Base-by-base conservation (phyloP, 2,329 filamentous ascomycete species). In the Aspergillus sojae region DNA sequence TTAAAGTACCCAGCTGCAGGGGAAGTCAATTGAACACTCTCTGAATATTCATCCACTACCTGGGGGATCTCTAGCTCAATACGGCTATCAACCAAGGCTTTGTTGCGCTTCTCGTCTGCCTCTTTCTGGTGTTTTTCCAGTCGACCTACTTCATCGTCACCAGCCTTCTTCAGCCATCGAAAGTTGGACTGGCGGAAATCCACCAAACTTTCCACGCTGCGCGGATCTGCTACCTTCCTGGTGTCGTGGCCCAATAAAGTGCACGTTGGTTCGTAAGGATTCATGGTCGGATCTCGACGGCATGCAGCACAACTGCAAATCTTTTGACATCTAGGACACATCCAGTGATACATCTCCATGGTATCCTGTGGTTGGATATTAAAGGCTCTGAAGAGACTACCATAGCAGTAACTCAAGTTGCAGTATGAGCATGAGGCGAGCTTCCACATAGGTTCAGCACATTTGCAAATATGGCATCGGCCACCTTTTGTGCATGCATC, bases 221-320 rank as follows among this genome's bases (percentile, higher is more conserved):
- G 89, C 58, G 92, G 90, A 78, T 99, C 95, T 2, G 95, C 94
- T 56, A 98, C 89, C 39, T 91, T 90, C 60, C 89, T 91, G 0
- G 95, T 99, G 69, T 98, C 93, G 71, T 97, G 93, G 0, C 95
- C 95, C 2, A 98, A 85, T 1, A 94, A 83, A 0, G 93, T 97
- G 62, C 91, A 92, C 71, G 92, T 95, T 0, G 95, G 95, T 58
- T 91, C 88, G 72, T 97, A 97, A 0, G 94, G 91, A 5, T 83
- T 84, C 70, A 91, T 91, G n/a, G 85, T 88, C 10, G 83, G 80
- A 63, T 86, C 84, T 48, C 88, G 87, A 39, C 91, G 88, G 76
- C 95, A 99, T 52, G 84, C 82, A 14, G 89, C 91, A 71, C 94
- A 97, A 67, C 94, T 96, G 82, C 95, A 99, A 43, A 94, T 92